Conservation (phyloP, 257 asterid species). For the Galeopsis tetrahit region DNA sequence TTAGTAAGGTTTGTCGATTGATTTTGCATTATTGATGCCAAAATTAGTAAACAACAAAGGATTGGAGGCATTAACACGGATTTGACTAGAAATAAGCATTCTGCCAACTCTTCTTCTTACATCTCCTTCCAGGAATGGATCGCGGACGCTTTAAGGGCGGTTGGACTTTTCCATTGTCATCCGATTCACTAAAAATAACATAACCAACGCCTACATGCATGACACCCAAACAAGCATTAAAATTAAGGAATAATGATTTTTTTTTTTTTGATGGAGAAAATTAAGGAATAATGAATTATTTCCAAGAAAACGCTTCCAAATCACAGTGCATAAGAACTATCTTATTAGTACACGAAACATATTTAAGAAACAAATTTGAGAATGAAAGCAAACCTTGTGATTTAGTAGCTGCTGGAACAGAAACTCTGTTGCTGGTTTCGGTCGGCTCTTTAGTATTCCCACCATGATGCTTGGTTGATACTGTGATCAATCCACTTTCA, state of each 20-base stretch:
- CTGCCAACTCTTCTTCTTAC: slow-evolving; percentile 37
- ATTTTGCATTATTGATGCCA: neutral
- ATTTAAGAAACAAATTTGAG: slow-evolving; percentile 2
- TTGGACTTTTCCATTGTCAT: neutral
- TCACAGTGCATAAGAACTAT: neutral
- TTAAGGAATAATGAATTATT: neutral
- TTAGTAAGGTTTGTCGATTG: neutral
- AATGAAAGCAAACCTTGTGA: slow-evolving; percentile 28
- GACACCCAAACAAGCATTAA: neutral
- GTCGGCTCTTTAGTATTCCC: slow-evolving; percentile 29
- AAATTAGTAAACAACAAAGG: neutral
- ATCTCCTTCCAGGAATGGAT: slow-evolving; percentile 32
- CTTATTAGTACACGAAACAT: neutral
- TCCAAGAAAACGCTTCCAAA: too few species aligned
- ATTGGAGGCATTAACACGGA: neutral
- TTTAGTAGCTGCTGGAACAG: slow-evolving; percentile 26
- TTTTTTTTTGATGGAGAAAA: too few species aligned
- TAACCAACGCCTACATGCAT: slow-evolving; percentile 1
- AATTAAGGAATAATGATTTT: neutral
- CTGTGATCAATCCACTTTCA: slow-evolving; percentile 57
- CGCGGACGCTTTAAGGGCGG: slow-evolving; percentile 32
- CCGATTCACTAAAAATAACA: slow-evolving; percentile 11
- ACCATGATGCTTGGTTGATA: slow-evolving; percentile 55
- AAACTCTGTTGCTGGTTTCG: slow-evolving; percentile 21
- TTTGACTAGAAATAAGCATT: neutral